Conservation (phyloP, 805 yeast species). For the Grigorovia yakushimaensis region DNA sequence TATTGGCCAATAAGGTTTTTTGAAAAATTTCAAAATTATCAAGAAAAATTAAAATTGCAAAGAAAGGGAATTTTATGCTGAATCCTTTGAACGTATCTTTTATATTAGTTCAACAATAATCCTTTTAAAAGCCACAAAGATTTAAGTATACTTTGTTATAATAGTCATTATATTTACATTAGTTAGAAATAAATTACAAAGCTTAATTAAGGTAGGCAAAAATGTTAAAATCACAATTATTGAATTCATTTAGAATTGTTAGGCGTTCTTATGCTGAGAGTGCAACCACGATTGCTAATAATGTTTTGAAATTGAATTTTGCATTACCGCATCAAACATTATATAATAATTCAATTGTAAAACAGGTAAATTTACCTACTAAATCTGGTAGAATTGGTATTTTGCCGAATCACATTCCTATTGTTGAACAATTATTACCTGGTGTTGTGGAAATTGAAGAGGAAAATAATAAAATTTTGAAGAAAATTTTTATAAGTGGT, state of each 20-base stretch:
- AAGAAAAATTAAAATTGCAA: too few species aligned
- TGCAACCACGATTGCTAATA: conserved; percentile 46
- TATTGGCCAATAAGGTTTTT: too few species aligned
- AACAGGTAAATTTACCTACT: conserved; percentile 92
- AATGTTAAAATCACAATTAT: conserved; percentile 22
- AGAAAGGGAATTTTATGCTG: too few species aligned
- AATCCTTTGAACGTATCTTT: too few species aligned
- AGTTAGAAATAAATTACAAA: too few species aligned
- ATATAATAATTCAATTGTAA: conserved; percentile 38
- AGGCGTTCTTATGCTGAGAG: conserved; percentile 76
- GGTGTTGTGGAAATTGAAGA: conserved; percentile 91
- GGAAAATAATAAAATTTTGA: conserved; percentile 52
- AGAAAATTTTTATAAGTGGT: conserved; percentile 85
- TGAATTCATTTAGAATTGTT: conserved; percentile 24
- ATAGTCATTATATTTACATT: too few species aligned
- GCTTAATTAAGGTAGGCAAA: too few species aligned
- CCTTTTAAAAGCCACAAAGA: too few species aligned
- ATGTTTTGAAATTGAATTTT: conserved; percentile 74
- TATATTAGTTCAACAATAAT: too few species aligned
- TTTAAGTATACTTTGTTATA: too few species aligned
- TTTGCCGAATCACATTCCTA: conserved; percentile 94
- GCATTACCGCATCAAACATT: conserved; percentile 80
- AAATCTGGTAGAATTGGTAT: conserved; percentile 94
- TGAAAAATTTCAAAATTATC: too few species aligned
- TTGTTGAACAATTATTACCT: conserved; percentile 91